Evolutionary conservation across 441 rosid genomes (phyloP).

Genomic region (Eruca vesicaria): DNA sequence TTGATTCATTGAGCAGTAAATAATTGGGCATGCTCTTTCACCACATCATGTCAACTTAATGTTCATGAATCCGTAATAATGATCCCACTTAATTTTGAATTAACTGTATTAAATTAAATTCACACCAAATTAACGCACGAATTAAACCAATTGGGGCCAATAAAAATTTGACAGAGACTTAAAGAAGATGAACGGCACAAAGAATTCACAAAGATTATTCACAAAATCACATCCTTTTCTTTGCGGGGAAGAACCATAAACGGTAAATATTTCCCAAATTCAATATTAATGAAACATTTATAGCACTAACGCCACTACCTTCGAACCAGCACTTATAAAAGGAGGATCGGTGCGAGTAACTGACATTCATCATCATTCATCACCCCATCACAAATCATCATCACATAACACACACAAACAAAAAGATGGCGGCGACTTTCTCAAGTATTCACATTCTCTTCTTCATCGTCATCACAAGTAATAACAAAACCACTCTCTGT

Average conservation of each 20-base stretch:
- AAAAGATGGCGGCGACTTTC: constrained; percentile 38
- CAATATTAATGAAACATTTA: not conserved
- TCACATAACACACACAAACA: not conserved
- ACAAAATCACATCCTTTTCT: not conserved
- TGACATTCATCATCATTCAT: constrained; percentile 16
- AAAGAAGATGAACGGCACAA: constrained; percentile 12
- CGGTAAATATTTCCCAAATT: not conserved
- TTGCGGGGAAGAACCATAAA: not conserved
- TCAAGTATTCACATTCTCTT: constrained; percentile 31
- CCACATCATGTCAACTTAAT: not conserved
- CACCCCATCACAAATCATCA: not conserved
- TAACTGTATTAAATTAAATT: not conserved
- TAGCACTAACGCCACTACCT: not conserved
- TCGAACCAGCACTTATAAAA: constrained; percentile 23
- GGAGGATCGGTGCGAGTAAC: not conserved
- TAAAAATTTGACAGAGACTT: not conserved
- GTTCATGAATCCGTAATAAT: not conserved
- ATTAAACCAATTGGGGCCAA: not conserved
- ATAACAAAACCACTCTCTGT: too few relatives aligned
- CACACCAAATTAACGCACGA: not conserved
- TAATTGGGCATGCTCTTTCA: constrained; percentile 9
- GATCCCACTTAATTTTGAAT: not conserved
- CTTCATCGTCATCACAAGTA: constrained; percentile 42
- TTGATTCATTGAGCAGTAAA: not conserved
- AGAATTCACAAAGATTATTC: not conserved